Evolutionary conservation across 169 alveolate species (phyloP), one percentile per base, ranked within the genome.

Genomic region (Plasmodium relictum): DNA sequence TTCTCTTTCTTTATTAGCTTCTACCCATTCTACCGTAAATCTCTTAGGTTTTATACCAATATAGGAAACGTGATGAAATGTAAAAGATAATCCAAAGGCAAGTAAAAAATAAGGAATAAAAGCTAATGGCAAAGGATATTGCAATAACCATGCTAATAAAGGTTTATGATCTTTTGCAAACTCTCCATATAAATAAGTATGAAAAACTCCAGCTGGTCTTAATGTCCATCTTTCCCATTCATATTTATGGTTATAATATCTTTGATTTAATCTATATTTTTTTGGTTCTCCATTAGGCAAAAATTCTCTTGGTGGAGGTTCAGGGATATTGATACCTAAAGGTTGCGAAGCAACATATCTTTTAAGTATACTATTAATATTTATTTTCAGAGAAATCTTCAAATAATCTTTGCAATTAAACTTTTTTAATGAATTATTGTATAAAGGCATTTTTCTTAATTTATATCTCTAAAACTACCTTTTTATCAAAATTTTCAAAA

Each of bases 171-270:
- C 97, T 70, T 96, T 93, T 16, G 97, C 98, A 74, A 96, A 96
- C 59, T 94, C 97, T 52, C 98, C 98, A 31, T 91, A 92, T n/a
- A 93, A 88, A 24, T 94, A 96, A 22, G 98, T 96, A 93, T 96
- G 98, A 89, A 96, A 96, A 12, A 95, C 97, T 9, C 97, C 97
- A 3, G 96, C 97, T 24, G 97, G 97, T 41, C 95, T 86, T 74
- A 96, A 89, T 37, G 93, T 41, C 98, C 98, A 96, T 31, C 95
- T 91, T 88, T 96, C 97, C 98, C 98, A 96, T 88, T 94, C 95
- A 71, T 93, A 96, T 52, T 86, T 89, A 92, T 96, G 97, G 73
- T 94, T 92, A 91, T 95, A 96, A 41, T 93, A 93, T 44, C 94
- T 88, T 80, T 92, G 95, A 62, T 90, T 90, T 41, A 95, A 88